Evolutionary conservation across 129 eudicot species (phyloP).

Genomic region (Centella asiatica): DNA sequence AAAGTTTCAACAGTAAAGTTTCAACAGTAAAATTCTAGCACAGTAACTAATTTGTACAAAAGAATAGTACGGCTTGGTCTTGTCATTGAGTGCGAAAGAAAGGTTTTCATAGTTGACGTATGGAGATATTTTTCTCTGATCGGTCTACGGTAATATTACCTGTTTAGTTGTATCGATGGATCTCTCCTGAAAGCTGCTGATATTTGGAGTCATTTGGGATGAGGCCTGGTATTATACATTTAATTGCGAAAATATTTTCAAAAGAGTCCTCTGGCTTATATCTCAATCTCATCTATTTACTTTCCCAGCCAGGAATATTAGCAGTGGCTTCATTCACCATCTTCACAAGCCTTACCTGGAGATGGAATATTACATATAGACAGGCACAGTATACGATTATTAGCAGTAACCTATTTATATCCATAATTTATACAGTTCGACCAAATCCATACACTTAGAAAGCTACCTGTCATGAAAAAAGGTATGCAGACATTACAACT

Average conservation of each 20-base stretch:
- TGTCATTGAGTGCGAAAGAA: neutral
- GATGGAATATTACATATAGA: neutral
- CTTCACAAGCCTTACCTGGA: slow-evolving; percentile 60
- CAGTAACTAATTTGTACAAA: neutral
- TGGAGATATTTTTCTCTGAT: neutral
- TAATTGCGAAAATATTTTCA: neutral
- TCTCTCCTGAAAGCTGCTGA: neutral
- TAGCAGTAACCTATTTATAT: too few relatives aligned
- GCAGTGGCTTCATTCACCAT: slow-evolving; percentile 68
- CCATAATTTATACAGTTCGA: neutral
- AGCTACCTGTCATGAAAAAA: too few relatives aligned
- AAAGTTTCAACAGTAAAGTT: neutral
- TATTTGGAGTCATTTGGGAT: neutral
- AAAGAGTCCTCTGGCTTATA: neutral
- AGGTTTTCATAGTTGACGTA: neutral
- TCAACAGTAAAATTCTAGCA: neutral
- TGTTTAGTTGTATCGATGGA: neutral
- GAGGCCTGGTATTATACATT: neutral
- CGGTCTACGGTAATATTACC: slow-evolving; percentile 1
- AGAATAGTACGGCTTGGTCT: neutral
- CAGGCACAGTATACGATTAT: neutral
- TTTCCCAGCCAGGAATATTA: slow-evolving; percentile 66
- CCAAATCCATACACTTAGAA: too few relatives aligned
- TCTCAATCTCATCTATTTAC: neutral
- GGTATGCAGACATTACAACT: too few relatives aligned